Conservation (phyloP, 805 yeast genomes). For the Teunomyces gatunensis region DNA sequence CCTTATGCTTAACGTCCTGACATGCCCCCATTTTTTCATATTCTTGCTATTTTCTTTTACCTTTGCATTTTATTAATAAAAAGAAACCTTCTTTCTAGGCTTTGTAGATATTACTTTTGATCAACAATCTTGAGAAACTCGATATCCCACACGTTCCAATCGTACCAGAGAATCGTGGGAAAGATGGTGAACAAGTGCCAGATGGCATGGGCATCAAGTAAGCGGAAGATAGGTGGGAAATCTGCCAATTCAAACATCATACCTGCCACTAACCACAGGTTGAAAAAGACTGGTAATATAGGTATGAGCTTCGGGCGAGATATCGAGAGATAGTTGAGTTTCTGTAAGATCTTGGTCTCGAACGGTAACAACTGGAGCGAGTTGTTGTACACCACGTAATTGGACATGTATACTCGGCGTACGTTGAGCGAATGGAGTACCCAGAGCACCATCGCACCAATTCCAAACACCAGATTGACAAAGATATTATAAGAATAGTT, state of each 20-base stretch:
- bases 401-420: conserved; percentile 12
- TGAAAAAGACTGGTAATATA: conserved; percentile 32
- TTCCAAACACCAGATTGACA: conserved; percentile 32
- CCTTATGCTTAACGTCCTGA: not conserved
- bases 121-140: conserved; percentile 18
- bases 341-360: conserved; percentile 34
- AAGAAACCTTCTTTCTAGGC: too few relatives aligned
- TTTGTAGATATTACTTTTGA: not conserved
- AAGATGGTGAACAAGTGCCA: conserved; percentile 91
- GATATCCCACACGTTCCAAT: conserved; percentile 50
- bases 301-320: conserved; percentile 30
- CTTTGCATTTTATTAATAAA: too few relatives aligned
- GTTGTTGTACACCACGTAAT: conserved; percentile 25
- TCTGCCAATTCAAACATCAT: conserved; percentile 36
- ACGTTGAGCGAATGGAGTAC: conserved; percentile 26
- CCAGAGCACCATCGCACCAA: conserved; percentile 32
- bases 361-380: conserved; percentile 38
- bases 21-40: not conserved
- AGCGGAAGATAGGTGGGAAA: conserved; percentile 32
- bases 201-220: conserved; percentile 86
- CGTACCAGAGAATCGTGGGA: conserved; percentile 76
- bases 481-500: conserved; percentile 37
- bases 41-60: too few relatives aligned
- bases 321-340: conserved; percentile 26
- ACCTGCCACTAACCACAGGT: conserved; percentile 30